Base-by-base conservation (phyloP, 1,284 basidiomycete species). In the Agroathelia rolfsii region DNA sequence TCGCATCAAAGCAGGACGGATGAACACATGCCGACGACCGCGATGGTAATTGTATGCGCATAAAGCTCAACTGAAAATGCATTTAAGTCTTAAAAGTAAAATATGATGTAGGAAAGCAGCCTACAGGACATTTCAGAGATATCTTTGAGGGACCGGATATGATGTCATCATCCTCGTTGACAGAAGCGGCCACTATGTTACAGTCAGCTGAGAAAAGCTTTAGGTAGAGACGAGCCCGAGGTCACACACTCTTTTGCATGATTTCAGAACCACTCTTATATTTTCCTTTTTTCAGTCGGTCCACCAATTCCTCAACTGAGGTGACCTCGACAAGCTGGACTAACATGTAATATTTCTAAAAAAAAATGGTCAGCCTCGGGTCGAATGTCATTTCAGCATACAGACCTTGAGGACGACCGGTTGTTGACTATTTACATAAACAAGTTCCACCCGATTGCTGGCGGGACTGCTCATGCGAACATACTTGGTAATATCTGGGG, bases 1-100 rank as follows among this genome's bases (percentile, higher is more conserved):
- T 69, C 0, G 93, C 92, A 55, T 98, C 95, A 53, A 98, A 99
- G 56, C 95, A 99, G 49, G 95, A 89, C 2, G 87, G 64, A 55
- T 98, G 95, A 14, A 84, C 75, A 52, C 95, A 98, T 41, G 70
- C 63, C 9, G 63, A 68, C 0, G 94, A 93, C 11, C 94, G 82
- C 50, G 86, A 82, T 2, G 95, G 94, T 0, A 75, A 83, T 17
- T 58, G 65, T 38, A 99, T 81, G 8, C 93, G 83, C 57, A 82
- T 76, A 50, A 88, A 95, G 32, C 88, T 92, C 37, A 98, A 61
- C 82, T 95, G 46, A 2, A 33, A 35, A 14, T 22, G 34, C n/a
- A n/a, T n/a, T n/a, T n/a, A 38, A 30, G 24, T 29, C 13, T 17
- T 18, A 28, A 35, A 39, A 15, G 28, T 28, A 37, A 16, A 30